Conservation (phyloP, 495 filamentous ascomycete genomes). For the Sabuloglossum arenarium region DNA sequence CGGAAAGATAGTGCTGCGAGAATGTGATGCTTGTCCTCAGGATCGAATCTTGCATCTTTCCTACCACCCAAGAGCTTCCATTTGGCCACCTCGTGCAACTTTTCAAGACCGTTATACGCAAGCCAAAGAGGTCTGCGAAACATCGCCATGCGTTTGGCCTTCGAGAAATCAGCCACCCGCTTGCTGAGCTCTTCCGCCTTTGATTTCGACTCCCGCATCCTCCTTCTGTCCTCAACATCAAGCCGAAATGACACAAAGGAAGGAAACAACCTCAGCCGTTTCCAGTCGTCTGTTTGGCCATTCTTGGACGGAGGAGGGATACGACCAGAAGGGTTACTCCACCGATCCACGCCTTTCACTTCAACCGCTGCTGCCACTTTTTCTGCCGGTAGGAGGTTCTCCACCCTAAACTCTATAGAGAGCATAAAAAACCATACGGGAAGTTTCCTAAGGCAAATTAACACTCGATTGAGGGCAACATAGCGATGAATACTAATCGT, state of each 20-base stretch:
- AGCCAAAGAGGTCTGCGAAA: background rate
- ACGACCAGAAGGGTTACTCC: constrained; percentile 1
- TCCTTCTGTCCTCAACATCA: background rate
- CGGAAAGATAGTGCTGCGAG: background rate
- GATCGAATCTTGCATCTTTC: background rate
- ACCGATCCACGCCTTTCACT: background rate
- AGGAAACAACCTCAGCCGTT: constrained; percentile 1
- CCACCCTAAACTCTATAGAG: background rate
- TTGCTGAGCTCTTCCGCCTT: background rate
- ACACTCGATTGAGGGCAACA: background rate
- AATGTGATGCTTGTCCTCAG: background rate
- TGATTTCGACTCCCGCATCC: background rate
- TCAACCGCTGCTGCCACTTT: background rate
- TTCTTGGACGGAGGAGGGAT: background rate
- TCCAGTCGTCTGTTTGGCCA: background rate
- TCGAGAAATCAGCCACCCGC: background rate
- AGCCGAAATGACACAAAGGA: background rate
- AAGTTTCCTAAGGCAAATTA: background rate
- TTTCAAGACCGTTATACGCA: background rate
- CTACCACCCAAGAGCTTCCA: background rate
- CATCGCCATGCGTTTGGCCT: background rate
- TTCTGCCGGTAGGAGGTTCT: background rate
- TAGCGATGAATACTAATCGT: background rate
- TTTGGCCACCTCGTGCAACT: background rate
- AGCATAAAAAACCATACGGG: background rate